Conservation (phyloP, 2,329 filamentous ascomycete genomes). For the Orbilia blumenaviensis region DNA sequence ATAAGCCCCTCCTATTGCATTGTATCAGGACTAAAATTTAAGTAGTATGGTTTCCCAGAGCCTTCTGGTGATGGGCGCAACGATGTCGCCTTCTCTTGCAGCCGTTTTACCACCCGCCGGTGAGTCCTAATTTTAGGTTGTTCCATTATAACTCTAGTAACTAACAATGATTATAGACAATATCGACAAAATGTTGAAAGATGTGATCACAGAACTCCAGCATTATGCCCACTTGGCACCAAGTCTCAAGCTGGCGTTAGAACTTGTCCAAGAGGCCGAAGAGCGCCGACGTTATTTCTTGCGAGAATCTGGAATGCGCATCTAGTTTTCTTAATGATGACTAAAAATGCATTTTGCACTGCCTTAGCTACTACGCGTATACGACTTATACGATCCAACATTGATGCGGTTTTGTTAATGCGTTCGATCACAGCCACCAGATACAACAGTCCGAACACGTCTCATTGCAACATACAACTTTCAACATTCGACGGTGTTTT, state of each 20-base stretch:
- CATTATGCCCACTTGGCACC: constrained; percentile 78
- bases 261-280: constrained; percentile 82
- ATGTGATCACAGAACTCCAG: constrained; percentile 79
- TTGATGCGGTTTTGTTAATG: neutral
- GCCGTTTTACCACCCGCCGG: constrained; percentile 69
- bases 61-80: constrained; percentile 82
- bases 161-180: constrained; percentile 62
- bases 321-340: neutral
- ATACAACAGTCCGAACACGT: neutral
- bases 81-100: constrained; percentile 77
- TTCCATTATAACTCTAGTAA: constrained; percentile 60
- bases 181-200: constrained; percentile 79
- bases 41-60: constrained; percentile 77
- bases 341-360: neutral
- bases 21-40: neutral
- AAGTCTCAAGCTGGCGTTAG: constrained; percentile 77
- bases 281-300: constrained; percentile 73
- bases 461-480: neutral
- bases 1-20: neutral
- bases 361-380: neutral
- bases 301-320: constrained; percentile 61
- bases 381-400: neutral
- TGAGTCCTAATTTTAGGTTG: constrained; percentile 49
- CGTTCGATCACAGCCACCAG: constrained; percentile 6
- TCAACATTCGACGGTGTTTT: constrained; percentile 38